Base-by-base conservation (phyloP, 2,329 filamentous ascomycete genomes). In the Amauroascus verrucosus region DNA sequence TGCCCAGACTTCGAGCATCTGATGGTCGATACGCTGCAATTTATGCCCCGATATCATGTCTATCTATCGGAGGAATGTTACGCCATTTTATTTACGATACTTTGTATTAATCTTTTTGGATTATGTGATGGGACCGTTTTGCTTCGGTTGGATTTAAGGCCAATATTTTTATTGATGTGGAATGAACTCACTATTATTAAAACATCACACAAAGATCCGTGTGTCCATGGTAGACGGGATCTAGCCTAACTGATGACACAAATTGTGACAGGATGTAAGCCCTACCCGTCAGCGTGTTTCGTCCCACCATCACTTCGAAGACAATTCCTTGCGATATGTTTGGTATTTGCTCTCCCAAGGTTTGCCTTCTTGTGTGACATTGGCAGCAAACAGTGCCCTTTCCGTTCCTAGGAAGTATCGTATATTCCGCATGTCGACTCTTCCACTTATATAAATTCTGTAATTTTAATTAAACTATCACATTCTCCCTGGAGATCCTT, bases 81-180 rank as follows among this genome's bases (percentile, higher is more conserved):
- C 46, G 41, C 33, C 50, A 35, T 46, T 46, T 16, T 43, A 9
- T 37, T 46, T 52, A 52, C 41, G 50, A 53, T 40, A 41, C 22
- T 24, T 41, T 53, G 33, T 53, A 48, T 48, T 53, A 53, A 53
- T 53, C 18, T 24, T 46, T 48, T 48, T 4, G 51, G 35, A 37
- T 22, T 48, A 35, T 24, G 24, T 53, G 51, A 43, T 46, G 41
- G 41, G 24, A 30, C 41, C 18, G 37, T 30, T 28, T 52, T 33
- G 6, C 32, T 33, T 48, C 4, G 20, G 1, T 26, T 37, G n/a
- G 2, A 24, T 35, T 46, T 41, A 41, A 51, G 30, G 20, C 16
- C 20, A 46, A 30, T 11, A 1, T 33, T 28, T 45, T 16, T 41
- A 28, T 18, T 32, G 24, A 48, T 33, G 45, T 53, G 51, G 33